These are phyloP conservation scores for Macrocybe sp. DNA, from an alignment of 1,284 basidiomycete species.

Conservation along the genomic window DNA sequence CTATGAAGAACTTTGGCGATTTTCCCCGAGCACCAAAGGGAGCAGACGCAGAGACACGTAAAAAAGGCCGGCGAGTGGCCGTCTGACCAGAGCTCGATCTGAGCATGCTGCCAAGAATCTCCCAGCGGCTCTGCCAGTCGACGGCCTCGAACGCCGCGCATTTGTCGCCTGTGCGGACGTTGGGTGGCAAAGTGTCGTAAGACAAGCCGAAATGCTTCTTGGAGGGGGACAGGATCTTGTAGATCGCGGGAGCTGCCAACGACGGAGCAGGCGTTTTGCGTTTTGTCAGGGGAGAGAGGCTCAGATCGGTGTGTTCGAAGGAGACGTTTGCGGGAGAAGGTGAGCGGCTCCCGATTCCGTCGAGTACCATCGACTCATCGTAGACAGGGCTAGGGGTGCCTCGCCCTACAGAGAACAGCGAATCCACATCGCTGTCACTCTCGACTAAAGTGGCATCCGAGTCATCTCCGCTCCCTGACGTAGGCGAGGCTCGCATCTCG, in stretches of 20 bases:
- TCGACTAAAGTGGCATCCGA: constrained; percentile 44
- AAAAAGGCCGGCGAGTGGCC: background rate
- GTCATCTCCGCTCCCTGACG: constrained; percentile 34
- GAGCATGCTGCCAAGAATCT: constrained; percentile 13
- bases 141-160: constrained; percentile 6
- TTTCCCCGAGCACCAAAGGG: background rate
- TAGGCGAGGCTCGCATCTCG: constrained; percentile 26
- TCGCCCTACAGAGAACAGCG: background rate
- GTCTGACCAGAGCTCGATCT: background rate
- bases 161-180: background rate
- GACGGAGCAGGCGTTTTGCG: background rate
- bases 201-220: background rate
- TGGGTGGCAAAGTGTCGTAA: constrained; percentile 1
- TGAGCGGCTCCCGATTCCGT: background rate
- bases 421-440: constrained; percentile 32
- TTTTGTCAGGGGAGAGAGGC: background rate
- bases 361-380: background rate
- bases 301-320: background rate
- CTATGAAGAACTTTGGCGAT: background rate
- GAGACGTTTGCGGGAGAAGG: background rate
- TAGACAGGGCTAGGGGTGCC: background rate
- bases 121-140: constrained; percentile 17
- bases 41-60: background rate
- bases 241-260: background rate
- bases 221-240: background rate